Base-by-base conservation (phyloP, 2,329 filamentous ascomycete genomes). In the Aspergillus awamori region DNA sequence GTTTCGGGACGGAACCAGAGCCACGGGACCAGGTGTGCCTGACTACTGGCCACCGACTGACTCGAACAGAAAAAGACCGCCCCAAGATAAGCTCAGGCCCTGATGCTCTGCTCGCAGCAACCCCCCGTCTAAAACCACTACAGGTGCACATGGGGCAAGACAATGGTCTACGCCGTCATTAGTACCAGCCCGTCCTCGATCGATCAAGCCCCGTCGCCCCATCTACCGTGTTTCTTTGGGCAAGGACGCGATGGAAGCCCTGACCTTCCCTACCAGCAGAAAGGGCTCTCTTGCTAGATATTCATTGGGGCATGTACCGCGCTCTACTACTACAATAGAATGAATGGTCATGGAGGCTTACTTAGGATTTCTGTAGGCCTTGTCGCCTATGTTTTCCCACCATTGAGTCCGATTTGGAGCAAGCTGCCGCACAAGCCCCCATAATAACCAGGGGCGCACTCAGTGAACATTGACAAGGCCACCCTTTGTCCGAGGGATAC, bases 1-100 rank as follows among this genome's bases (percentile, higher is more conserved):
- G 58, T 66, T 62, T 63, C 65, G 65, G 65, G 61, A 57, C 57
- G 59, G 67, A 67, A 61, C 70, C 69, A 68, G 60, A 65, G 61
- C 63, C 60, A 62, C 68, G 68, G 69, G 69, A 64, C 65, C 41
- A 22, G 17, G 41, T 45, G 41, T 45, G 51, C 58, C 57, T 58
- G 63, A 65, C 48, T 52, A 24, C 60, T 60, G 49, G 54, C 47
- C 13, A 58, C 13, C 1, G 20, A 57, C 53, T 45, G 52, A 41
- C 39, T 55, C 24, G 53, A 57, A 26, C 54, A 53, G 24, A 11
- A 38, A 38, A 28, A 24, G 43, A 53, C 30, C 58, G 28, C 45
- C 48, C 17, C 56, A 22, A 43, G 39, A 55, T 55, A 43, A 43
- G 26, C 33, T n/a, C 26, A 49, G 22, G 22, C 15, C 24, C 22